A percentile compares a stretch with the other conserved stretches of the same genome.
phyloP scores from a whole-genome alignment of 176 grass and related monocot species.

The Carex scoparia region DNA sequence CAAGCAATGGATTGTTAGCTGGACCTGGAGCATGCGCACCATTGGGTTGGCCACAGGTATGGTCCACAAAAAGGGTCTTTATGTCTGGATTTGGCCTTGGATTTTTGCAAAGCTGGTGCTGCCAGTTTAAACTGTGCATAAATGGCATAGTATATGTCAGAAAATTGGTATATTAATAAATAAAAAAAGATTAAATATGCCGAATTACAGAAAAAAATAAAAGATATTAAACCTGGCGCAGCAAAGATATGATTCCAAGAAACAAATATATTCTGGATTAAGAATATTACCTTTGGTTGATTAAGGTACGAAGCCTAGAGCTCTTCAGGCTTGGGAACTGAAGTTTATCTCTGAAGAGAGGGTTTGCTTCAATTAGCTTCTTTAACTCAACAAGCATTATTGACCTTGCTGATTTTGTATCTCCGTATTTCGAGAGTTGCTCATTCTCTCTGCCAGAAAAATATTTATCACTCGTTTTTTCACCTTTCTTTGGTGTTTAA shows the following conservation, averaged over 20 bases:
- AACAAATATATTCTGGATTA: neutral
- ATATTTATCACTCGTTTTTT: conserved; percentile 1
- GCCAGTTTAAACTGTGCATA: conserved; percentile 94
- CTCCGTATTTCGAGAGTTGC: conserved; percentile 97
- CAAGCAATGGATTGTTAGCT: conserved; percentile 77
- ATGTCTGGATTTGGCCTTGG: conserved; percentile 99
- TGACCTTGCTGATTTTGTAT: conserved; percentile 93
- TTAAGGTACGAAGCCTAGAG: conserved; percentile 91
- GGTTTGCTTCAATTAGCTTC: conserved; percentile 97
- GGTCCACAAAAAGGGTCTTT: conserved; percentile 99
- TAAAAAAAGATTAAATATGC: neutral
- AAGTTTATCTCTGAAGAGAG: conserved; percentile 94
- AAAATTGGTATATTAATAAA: neutral
- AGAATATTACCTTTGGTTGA: conserved; percentile 75
- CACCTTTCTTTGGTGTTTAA: neutral
- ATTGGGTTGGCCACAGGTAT: conserved; percentile 93
- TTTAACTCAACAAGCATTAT: conserved; percentile 99
- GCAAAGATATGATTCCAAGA: neutral
- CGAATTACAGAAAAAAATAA: neutral
- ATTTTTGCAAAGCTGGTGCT: conserved; percentile 99
- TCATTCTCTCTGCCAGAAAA: conserved; percentile 79
- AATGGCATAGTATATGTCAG: neutral
- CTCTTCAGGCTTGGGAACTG: conserved; percentile 93
- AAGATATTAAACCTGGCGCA: neutral
- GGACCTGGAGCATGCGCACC: conserved; percentile 94